Evolutionary conservation across 345 rosid genomes (phyloP), one percentile per base, ranked within the genome.

Genomic region (Lumnitzera racemosa): DNA sequence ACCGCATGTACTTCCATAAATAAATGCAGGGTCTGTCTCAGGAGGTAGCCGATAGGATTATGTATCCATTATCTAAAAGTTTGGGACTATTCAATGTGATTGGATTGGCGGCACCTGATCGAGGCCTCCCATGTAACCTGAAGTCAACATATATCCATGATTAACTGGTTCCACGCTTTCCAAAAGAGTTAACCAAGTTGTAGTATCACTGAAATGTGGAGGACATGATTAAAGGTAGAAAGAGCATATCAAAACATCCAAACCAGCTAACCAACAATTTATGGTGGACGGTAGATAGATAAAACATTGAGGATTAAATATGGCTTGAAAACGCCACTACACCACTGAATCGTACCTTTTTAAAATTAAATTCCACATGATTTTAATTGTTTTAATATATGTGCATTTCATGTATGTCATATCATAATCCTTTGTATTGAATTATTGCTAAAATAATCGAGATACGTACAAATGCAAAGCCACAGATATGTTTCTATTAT

Each of bases 111-210:
- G 43, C 60, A 48, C 16, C 49, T 41, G 60, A 57, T 49, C 31
- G 3, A 2, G 11, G 25, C 49, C 25, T 25, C 63, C 43, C 29
- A 2, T 29, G 25, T n/a, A 31, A 61, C 57, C 60, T 57, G 66
- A 66, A 84, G 80, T 83, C 89, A 79, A 68, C 79, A 70, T 27
- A 47, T 23, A 13, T 72, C 58, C 55, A 76, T 79, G 27, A 81
- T 84, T 77, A 71, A 51, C 66, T 53, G 65, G 55, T 67, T 69
- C 43, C 70, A 74, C 17, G 55, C 74, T 77, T 80, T 72, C 67
- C 74, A 71, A 62, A 25, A 15, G 67, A 25, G 66, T 69, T 71
- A 69, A 72, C 71, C 71, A 71, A 78, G 70, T 62, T 70, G 27
- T 31, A 55, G 65, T 24, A 47, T 58, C 71, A 63, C 66, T 70